These are phyloP conservation scores for Polyporus arcularius DNA, from an alignment of 768 basidiomycete species.

Conservation along the genomic window DNA sequence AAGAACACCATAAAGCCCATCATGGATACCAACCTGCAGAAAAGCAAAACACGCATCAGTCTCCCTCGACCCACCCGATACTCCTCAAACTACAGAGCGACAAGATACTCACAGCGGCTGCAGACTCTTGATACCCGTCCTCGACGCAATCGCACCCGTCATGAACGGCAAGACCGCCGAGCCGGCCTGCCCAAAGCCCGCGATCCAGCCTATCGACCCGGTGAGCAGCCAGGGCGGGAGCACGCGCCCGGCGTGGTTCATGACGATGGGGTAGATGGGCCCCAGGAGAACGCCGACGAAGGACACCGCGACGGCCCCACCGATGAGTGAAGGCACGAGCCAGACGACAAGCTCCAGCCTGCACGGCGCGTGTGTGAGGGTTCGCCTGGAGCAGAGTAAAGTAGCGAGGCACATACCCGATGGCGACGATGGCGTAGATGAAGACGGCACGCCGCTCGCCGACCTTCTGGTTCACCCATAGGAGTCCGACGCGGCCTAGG, in stretches of 20 bases:
- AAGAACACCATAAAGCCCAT: conserved; percentile 23
- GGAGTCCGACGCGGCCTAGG: conserved; percentile 51
- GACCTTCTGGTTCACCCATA: conserved; percentile 50
- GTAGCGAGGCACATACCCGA: conserved; percentile 32
- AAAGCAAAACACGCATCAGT: not conserved
- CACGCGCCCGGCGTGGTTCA: conserved; percentile 42
- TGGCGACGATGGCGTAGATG: conserved; percentile 37
- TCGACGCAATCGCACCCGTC: conserved; percentile 45
- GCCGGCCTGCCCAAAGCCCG: conserved; percentile 52
- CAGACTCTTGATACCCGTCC: conserved; percentile 43
- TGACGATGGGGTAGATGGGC: conserved; percentile 46
- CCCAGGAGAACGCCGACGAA: conserved; percentile 56
- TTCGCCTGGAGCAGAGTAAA: not conserved
- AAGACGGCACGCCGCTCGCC: conserved; percentile 40
- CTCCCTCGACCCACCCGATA: not conserved
- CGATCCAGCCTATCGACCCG: conserved; percentile 50
- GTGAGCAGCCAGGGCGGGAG: conserved; percentile 48
- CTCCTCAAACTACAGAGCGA: not conserved
- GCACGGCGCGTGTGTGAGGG: not conserved
- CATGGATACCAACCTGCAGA: conserved; percentile 24
- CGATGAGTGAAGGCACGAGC: conserved; percentile 55
- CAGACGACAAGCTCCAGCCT: conserved; percentile 60
- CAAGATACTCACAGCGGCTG: conserved; percentile 47
- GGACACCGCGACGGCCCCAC: conserved; percentile 53
- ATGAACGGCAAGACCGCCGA: conserved; percentile 54